Evolutionary conservation across 441 rosid genomes (phyloP), one percentile per base, ranked within the genome.

Genomic region (Populus tomentosa): DNA sequence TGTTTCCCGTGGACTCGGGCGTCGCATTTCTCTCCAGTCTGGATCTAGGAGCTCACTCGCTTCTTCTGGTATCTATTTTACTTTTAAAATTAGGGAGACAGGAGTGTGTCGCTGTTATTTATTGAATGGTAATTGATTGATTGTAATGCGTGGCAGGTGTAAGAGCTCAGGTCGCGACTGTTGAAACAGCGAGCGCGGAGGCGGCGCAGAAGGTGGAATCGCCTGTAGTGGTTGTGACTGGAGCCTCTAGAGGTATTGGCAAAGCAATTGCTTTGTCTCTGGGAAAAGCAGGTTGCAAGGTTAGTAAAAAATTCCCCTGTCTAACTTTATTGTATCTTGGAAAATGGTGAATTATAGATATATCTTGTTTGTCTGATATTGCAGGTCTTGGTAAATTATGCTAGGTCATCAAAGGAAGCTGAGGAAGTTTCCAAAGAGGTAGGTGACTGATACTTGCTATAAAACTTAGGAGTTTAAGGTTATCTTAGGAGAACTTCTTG

Each of bases 221-320:
- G 78, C 94, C 94, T 0, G 94, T 90, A 28, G 97, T 81, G 32
- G 77, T 92, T 38, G 89, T 92, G 71, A 89, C 93, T 7, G 97
- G 95, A 83, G 97, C 95, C 42, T 92, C 97, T 21, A 87, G 95
- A 86, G 97, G 97, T 65, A 92, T 92, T 81, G 91, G 97, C 33
- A 92, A 75, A 86, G 92, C 94, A 38, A 80, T 92, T 82, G 97
- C 97, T 40, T 80, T 90, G 69, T 67, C 91, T 63, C 68, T 92
- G 83, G 93, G 97, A 10, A 92, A 87, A 89, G 87, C 90, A 1
- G 93, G 97, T 28, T 90, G 92, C 71, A 92, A 92, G 95, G 97
- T 90, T 69, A 62, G 82, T 30, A 46, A 38, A 53, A 28, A 36
- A 28, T 40, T n/a, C 73, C 65, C n/a, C 20, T 30, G 61, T 72